Percentiles rank a stretch among this genome's conserved stretches.
Conservation (phyloP, 352 stramenopile species). For the Pythium grandisporangium region DNA sequence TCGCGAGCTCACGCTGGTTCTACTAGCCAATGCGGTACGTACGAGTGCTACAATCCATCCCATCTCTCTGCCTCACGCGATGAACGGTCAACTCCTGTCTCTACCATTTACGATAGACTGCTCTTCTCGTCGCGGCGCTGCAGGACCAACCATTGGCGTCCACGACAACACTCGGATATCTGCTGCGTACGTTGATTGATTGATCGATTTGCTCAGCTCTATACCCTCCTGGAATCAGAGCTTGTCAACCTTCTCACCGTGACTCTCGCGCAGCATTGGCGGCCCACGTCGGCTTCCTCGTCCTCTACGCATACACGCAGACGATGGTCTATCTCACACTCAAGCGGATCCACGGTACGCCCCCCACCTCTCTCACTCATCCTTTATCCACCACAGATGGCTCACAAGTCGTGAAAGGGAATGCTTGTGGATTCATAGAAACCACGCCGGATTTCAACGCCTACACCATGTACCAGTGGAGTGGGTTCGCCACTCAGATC, state of each 20-base stretch:
- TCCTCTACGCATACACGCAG: constrained; percentile 56
- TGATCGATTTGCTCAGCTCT: too few relatives aligned
- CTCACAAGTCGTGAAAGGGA: constrained; percentile 1
- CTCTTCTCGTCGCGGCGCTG: background rate
- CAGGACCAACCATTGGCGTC: background rate
- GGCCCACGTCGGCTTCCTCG: constrained; percentile 41
- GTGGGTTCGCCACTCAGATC: constrained; percentile 50
- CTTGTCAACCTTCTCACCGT: too few relatives aligned
- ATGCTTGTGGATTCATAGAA: background rate
- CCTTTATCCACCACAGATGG: background rate
- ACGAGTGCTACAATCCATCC: too few relatives aligned
- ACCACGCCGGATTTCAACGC: constrained; percentile 11
- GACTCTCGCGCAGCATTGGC: constrained; percentile 16
- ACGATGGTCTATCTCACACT: constrained; percentile 68
- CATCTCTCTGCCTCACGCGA: too few relatives aligned
- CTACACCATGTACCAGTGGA: constrained; percentile 59
- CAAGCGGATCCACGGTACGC: constrained; percentile 35
- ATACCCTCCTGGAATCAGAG: too few relatives aligned
- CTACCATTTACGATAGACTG: background rate
- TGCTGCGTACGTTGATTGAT: background rate
- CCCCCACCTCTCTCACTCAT: background rate
- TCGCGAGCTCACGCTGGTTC: constrained; percentile 15
- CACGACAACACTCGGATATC: background rate
- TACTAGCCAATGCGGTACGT: constrained; percentile 37
- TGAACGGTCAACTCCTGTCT: too few relatives aligned